phyloP scores from a whole-genome alignment of 1,284 basidiomycete genomes.

The Naganishia albida region DNA sequence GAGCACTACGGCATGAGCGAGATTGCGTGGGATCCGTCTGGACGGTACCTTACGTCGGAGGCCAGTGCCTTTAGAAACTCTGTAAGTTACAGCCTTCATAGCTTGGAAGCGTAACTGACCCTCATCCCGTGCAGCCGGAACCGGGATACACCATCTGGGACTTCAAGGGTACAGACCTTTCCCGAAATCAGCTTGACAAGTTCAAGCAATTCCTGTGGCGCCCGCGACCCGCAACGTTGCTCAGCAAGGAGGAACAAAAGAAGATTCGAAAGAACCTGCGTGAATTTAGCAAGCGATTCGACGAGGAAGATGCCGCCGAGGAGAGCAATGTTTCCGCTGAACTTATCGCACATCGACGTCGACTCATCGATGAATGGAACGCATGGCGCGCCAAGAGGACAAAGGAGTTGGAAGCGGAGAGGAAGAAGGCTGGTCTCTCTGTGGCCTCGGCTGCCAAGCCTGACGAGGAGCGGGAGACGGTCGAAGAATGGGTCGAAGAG shows the following conservation, averaged over 20 bases:
- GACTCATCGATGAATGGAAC: constrained; percentile 98
- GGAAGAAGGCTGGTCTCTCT: constrained; percentile 45
- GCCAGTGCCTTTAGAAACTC: constrained; percentile 95
- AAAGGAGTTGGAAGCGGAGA: constrained; percentile 44
- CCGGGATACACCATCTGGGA: constrained; percentile 98
- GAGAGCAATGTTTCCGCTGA: constrained; percentile 93
- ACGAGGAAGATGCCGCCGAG: constrained; percentile 95
- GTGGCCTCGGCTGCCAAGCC: constrained; percentile 39
- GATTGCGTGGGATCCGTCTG: constrained; percentile 97
- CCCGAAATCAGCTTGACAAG: constrained; percentile 84
- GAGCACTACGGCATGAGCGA: constrained; percentile 99
- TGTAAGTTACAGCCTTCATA: constrained; percentile 58
- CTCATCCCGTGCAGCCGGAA: constrained; percentile 68
- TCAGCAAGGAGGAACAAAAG: constrained; percentile 86
- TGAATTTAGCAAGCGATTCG: constrained; percentile 89
- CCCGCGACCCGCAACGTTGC: constrained; percentile 82
- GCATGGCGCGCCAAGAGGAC: constrained; percentile 67
- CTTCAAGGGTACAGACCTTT: constrained; percentile 90
- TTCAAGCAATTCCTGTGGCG: constrained; percentile 99
- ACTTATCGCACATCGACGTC: constrained; percentile 83
- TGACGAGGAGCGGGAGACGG: constrained; percentile 74
- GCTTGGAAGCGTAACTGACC: background rate
- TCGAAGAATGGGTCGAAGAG: constrained; percentile 88
- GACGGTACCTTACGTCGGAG: constrained; percentile 88
- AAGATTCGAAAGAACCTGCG: constrained; percentile 85